Evolutionary conservation across 1,139 yeast species (phyloP).

Genomic region (Candida neerlandica): DNA sequence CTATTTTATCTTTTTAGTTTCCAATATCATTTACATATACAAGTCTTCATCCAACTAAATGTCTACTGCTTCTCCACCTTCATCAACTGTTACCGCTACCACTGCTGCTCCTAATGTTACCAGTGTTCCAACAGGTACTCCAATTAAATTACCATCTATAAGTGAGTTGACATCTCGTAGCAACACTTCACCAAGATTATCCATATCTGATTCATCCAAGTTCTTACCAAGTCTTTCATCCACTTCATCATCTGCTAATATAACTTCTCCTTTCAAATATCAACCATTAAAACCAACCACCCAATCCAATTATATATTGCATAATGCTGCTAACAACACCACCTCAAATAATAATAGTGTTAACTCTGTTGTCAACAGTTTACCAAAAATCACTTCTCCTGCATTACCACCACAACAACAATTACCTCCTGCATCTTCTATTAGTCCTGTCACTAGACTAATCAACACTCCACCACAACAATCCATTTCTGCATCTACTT

Average conservation of each 20-base stretch:
- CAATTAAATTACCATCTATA: conserved; percentile 36
- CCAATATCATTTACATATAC: background rate
- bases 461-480: conserved; percentile 7
- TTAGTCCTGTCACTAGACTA: conserved; percentile 5
- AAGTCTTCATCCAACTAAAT: background rate
- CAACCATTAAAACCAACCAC: conserved; percentile 16
- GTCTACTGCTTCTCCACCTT: background rate
- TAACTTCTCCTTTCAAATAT: conserved; percentile 15
- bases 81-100: conserved; percentile 5
- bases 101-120: conserved; percentile 8
- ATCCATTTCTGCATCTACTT: conserved; percentile 12
- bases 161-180: conserved; percentile 32
- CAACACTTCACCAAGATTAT: conserved; percentile 12
- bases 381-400: conserved; percentile 21
- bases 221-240: conserved; percentile 11
- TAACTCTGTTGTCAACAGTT: background rate
- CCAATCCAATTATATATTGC: conserved; percentile 20
- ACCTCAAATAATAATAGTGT: conserved; percentile 9
- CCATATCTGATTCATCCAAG: conserved; percentile 6
- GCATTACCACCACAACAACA: conserved; percentile 12
- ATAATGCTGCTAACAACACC: conserved; percentile 3
- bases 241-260: background rate
- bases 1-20: background rate
- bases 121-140: conserved; percentile 8
- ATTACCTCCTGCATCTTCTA: conserved; percentile 15